Conservation (phyloP, 495 filamentous ascomycete species). For the Penicillium nucicola region DNA sequence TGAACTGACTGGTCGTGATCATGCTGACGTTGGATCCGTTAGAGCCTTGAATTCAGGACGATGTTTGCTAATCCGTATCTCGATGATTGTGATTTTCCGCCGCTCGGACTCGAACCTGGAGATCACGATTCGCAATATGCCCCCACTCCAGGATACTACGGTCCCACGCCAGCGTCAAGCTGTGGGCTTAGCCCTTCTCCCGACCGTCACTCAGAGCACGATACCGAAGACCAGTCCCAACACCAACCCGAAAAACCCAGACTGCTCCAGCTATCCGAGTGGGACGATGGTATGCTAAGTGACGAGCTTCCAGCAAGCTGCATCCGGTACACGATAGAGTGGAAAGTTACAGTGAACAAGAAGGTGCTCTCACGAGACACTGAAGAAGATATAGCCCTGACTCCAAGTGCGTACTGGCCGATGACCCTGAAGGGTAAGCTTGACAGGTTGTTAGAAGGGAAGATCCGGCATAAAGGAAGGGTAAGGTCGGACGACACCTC, state of each 20-base stretch:
- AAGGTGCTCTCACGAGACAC: conserved; percentile 23
- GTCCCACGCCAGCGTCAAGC: conserved; percentile 8
- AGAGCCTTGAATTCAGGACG: background rate
- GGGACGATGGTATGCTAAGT: conserved; percentile 13
- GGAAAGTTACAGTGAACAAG: conserved; percentile 32
- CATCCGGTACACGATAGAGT: conserved; percentile 35
- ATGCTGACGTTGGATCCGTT: conserved; percentile 5
- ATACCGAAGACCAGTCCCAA: conserved; percentile 8
- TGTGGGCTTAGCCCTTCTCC: conserved; percentile 9
- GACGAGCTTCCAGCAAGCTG: conserved; percentile 25
- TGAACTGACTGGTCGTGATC: conserved; percentile 6
- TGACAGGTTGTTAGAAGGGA: no score
- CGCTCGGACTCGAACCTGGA: background rate
- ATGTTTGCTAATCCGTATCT: conserved; percentile 1
- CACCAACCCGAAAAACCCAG: background rate
- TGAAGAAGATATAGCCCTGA: conserved; percentile 21
- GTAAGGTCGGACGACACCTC: conserved; percentile 20
- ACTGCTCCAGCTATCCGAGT: conserved; percentile 15
- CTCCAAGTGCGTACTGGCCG: conserved; percentile 21
- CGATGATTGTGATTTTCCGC: background rate
- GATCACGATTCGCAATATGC: conserved; percentile 15
- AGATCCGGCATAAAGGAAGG: conserved; percentile 7
- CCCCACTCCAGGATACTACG: conserved; percentile 12
- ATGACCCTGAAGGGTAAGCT: conserved; percentile 8
- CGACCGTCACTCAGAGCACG: conserved; percentile 1